Conservation (phyloP, 805 yeast genomes). For the Candida sonorensis region DNA sequence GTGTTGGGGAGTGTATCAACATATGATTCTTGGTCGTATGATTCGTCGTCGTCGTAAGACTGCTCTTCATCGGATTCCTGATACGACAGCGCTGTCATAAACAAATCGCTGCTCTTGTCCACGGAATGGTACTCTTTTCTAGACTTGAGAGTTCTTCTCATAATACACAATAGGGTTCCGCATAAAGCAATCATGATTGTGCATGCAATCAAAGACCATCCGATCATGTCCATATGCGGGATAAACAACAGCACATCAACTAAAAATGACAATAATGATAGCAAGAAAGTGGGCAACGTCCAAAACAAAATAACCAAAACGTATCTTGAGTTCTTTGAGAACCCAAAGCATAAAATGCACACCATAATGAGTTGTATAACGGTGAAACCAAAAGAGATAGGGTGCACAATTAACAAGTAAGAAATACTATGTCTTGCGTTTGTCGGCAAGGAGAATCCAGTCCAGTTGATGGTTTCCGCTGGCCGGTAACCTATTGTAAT, state of each 20-base stretch:
- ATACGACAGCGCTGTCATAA: constrained; percentile 10
- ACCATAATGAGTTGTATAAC: constrained; percentile 36
- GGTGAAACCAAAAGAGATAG: constrained; percentile 53
- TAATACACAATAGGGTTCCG: constrained; percentile 61
- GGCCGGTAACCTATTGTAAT: constrained; percentile 38
- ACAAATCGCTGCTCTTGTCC: constrained; percentile 6
- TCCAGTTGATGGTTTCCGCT: constrained; percentile 25
- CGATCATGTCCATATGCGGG: constrained; percentile 71
- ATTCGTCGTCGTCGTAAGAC: not conserved
- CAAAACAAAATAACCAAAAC: constrained; percentile 48
- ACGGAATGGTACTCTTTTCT: constrained; percentile 22
- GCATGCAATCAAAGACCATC: constrained; percentile 76
- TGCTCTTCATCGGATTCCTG: constrained; percentile 3
- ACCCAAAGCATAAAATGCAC: constrained; percentile 32
- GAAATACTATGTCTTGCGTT: constrained; percentile 54
- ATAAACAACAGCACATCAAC: constrained; percentile 77
- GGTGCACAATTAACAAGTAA: constrained; percentile 58
- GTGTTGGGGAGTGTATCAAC: no score
- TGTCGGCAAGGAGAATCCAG: constrained; percentile 47
- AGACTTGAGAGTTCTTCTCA: constrained; percentile 60
- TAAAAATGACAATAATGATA: constrained; percentile 66
- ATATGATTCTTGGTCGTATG: not conserved
- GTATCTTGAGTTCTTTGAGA: constrained; percentile 30
- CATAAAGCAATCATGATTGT: constrained; percentile 58
- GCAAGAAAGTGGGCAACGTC: constrained; percentile 62